Evolutionary conservation across 352 stramenopile genomes (phyloP).

Genomic region (Phytophthora sansomeana): DNA sequence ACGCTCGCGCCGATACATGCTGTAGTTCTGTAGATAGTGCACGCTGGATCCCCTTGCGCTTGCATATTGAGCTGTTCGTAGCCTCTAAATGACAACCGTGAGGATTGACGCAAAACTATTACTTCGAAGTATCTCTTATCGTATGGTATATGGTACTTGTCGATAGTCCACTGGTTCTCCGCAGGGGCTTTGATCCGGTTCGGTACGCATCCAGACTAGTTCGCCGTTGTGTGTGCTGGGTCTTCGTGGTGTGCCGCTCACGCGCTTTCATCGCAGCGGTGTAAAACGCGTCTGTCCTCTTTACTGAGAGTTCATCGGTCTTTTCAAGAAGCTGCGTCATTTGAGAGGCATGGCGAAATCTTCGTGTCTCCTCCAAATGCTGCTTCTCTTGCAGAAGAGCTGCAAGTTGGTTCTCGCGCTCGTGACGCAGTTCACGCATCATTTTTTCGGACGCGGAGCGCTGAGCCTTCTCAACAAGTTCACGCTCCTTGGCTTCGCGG

Average conservation of each 20-base stretch:
- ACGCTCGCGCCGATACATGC: slow-evolving; percentile 62
- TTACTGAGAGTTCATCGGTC: slow-evolving; percentile 40
- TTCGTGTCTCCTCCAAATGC: slow-evolving; percentile 68
- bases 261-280: slow-evolving; percentile 73
- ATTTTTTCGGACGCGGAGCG: slow-evolving; percentile 71
- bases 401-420: slow-evolving; percentile 62
- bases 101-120: slow-evolving; percentile 18
- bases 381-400: slow-evolving; percentile 63
- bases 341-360: slow-evolving; percentile 56
- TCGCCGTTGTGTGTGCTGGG: slow-evolving; percentile 15
- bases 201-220: slow-evolving; percentile 28
- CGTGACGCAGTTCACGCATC: slow-evolving; percentile 68
- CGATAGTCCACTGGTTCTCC: slow-evolving; percentile 21
- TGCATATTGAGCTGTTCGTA: slow-evolving; percentile 17
- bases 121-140: slow-evolving; percentile 36
- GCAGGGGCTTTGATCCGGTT: slow-evolving; percentile 3
- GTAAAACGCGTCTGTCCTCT: slow-evolving; percentile 67
- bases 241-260: slow-evolving; percentile 31
- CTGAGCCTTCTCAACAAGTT: slow-evolving; percentile 76
- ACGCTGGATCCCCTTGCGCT: slow-evolving; percentile 6
- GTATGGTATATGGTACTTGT: slow-evolving; percentile 28
- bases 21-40: slow-evolving; percentile 36
- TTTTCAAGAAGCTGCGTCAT: slow-evolving; percentile 51
- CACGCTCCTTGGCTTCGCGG: slow-evolving; percentile 64
- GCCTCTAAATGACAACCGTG: slow-evolving; percentile 30